Conservation (phyloP, 495 filamentous ascomycete genomes). For the Xylaria telfairii region DNA sequence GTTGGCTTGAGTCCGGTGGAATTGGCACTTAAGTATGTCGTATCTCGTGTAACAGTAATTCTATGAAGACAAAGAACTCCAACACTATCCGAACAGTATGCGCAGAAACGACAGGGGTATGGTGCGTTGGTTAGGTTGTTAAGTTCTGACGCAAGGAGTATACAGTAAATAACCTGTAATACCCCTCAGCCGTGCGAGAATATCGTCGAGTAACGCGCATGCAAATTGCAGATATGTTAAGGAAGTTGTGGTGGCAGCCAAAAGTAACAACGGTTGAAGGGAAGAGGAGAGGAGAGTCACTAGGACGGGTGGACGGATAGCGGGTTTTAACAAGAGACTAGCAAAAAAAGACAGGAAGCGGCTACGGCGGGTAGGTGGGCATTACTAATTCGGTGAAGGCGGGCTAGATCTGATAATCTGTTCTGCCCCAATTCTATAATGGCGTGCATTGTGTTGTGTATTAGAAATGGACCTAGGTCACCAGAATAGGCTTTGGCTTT, state of each 20-base stretch:
- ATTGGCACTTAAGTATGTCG: background rate
- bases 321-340: conserved; percentile 13
- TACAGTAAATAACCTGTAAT: conserved; percentile 61
- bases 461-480: conserved; percentile 10
- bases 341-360: background rate
- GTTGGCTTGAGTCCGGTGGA: conserved; percentile 13
- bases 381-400: conserved; percentile 18
- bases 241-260: background rate
- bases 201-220: conserved; percentile 43
- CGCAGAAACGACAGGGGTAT: conserved; percentile 21
- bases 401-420: background rate
- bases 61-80: background rate
- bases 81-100: background rate
- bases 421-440: background rate
- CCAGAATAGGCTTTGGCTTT: too few species aligned
- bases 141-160: conserved; percentile 68
- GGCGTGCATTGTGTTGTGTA: background rate
- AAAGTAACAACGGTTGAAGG: background rate
- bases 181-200: conserved; percentile 66
- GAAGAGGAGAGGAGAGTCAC: background rate
- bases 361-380: conserved; percentile 1
- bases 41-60: background rate
- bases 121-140: conserved; percentile 32
- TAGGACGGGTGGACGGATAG: background rate
- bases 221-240: conserved; percentile 17